Evolutionary conservation across 1,139 yeast genomes (phyloP), one percentile per base, ranked within the genome.

Genomic region (Candida neerlandica): DNA sequence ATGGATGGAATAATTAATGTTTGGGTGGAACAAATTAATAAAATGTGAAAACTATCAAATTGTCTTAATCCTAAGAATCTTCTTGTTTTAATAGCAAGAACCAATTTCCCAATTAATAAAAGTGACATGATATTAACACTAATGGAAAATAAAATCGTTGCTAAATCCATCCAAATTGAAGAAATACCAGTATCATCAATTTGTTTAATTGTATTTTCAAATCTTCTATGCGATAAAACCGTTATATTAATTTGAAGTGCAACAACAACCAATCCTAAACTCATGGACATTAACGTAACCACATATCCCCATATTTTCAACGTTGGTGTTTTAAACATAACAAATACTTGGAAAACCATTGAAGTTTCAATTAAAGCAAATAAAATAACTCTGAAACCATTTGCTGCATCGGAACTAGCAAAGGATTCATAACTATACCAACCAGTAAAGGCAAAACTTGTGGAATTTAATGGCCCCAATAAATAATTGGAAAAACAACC

Each of bases 11-110:
- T 70, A 12, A 90, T 65, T 77, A 91, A 78, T 0, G 96, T 85
- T 64, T 94, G 98, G n/a, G 82, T 71, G 1, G 88, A 73, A 91
- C 89, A 87, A 50, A 91, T 86, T 51, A 89, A 70, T 42, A 94
- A 69, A 33, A 91, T 82, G 64, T 90, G 96, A 63, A 89, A 81
- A 33, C 88, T 82, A 55, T 86, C 92, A 61, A 92, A 90, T 62
- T 89, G 96, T 58, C 78, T 82, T 51, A 90, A 70, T 0, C 99
- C 99, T 49, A 91, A 68, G 55, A 72, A 80, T 51, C 91, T 76
- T 64, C 98, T 81, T 2, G 88, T 78, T 53, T 83, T 76, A 30
- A 89, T 80, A 0, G 97, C 96, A 48, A 80, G 54, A 12, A 77
- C 63, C 47, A 94, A 74, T 64, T 92, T 94, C 12, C 72, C 61